These are phyloP conservation scores for Fagus sylvatica DNA, from an alignment of 306 rosid genomes.

Conservation along the genomic window DNA sequence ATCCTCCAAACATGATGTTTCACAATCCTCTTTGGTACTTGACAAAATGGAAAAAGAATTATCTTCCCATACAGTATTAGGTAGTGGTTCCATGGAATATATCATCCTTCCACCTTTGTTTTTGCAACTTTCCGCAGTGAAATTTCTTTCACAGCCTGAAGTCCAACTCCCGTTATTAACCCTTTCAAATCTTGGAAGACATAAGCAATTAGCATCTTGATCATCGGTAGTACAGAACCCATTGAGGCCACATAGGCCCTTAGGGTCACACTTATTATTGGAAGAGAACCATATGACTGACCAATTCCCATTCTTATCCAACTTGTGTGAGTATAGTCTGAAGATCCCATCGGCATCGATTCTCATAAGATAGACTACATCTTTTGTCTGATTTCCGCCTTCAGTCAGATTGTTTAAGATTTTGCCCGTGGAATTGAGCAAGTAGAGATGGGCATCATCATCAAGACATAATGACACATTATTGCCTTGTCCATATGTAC, in stretches of 20 bases:
- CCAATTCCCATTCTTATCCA: neutral
- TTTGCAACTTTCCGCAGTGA: neutral
- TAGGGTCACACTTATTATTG: neutral
- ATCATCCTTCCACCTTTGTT: neutral
- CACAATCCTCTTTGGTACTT: neutral
- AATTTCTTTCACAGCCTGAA: slow-evolving; percentile 15
- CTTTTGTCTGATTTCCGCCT: neutral
- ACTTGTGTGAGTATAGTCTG: neutral
- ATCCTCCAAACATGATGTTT: neutral
- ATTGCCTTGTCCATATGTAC: fast-evolving
- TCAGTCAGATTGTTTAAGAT: neutral
- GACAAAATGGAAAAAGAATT: neutral
- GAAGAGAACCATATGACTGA: neutral
- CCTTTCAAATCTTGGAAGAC: neutral
- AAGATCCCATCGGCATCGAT: neutral
- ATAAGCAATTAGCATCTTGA: neutral
- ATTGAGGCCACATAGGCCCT: neutral
- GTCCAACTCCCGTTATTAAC: neutral
- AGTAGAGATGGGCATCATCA: neutral
- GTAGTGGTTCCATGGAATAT: neutral
- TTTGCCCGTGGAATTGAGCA: neutral
- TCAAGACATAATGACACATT: slow-evolving; percentile 18
- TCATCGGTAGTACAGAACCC: neutral
- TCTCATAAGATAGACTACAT: neutral
- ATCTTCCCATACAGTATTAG: neutral